Conservation (phyloP, 345 rosid genomes). For the Erysimum cheiranthoides region DNA sequence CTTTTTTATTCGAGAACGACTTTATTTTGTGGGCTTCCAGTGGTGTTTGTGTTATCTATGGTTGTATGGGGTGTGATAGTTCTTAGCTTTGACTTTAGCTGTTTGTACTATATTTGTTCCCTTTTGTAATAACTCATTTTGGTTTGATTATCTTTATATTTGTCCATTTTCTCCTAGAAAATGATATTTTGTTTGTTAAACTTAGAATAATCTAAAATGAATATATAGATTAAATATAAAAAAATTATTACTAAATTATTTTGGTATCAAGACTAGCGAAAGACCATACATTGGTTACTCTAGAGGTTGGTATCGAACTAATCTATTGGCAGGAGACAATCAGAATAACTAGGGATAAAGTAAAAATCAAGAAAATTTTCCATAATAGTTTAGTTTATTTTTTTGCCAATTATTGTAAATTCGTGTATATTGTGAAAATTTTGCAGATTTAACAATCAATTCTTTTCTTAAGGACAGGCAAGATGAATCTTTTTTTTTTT, state of each 20-base stretch:
- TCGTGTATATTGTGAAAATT: conserved; percentile 15
- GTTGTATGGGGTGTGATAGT: conserved; percentile 33
- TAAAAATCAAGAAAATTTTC: conserved; percentile 6
- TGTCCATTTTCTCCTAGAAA: neutral
- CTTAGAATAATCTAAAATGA: neutral
- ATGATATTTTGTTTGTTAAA: neutral
- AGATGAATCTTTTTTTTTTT: conserved; percentile 36
- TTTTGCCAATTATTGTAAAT: neutral
- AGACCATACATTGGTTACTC: neutral
- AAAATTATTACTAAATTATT: too few species aligned
- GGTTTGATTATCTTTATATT: conserved; percentile 25
- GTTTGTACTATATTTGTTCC: conserved; percentile 32
- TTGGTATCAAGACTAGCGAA: neutral
- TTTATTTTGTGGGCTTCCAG: conserved; percentile 21
- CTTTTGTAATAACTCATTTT: conserved; percentile 27
- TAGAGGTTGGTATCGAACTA: neutral
- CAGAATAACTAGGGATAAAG: conserved; percentile 18
- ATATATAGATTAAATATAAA: neutral
- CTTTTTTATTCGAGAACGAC: conserved; percentile 13
- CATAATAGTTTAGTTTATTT: neutral
- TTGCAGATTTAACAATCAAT: conserved; percentile 41
- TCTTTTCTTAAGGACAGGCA: conserved; percentile 46
- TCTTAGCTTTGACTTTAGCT: conserved; percentile 35
- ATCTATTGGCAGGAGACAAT: neutral
- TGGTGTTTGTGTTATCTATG: conserved; percentile 32